A percentile compares a stretch with the other conserved stretches of the same genome.
phyloP scores from a whole-genome alignment of 2,329 filamentous ascomycete species.

The Diaporthe nobilis region DNA sequence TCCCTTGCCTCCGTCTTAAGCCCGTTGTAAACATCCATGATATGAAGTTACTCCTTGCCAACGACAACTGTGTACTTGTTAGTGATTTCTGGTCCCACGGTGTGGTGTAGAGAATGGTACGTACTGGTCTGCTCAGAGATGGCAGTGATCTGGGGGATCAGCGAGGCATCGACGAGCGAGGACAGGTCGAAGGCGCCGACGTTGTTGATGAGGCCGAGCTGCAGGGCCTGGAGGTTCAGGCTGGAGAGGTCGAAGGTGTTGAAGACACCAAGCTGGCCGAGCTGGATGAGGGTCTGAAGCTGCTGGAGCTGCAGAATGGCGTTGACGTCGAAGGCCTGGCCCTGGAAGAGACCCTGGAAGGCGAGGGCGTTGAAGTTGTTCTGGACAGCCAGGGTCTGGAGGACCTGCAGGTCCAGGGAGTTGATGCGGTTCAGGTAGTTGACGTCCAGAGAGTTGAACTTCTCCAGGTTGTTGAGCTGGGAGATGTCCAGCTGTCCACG shows the following conservation, averaged over 20 bases:
- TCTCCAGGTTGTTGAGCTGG: conserved; percentile 56
- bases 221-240: conserved; percentile 47
- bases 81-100: neutral
- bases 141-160: conserved; percentile 46
- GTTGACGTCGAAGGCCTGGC: conserved; percentile 58
- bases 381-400: conserved; percentile 57
- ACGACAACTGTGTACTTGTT: conserved; percentile 16
- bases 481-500: conserved; percentile 56
- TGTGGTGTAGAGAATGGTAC: neutral
- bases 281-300: conserved; percentile 55
- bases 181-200: conserved; percentile 47
- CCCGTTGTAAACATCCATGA: neutral
- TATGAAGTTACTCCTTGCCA: conserved; percentile 26
- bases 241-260: conserved; percentile 48
- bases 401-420: conserved; percentile 59
- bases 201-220: conserved; percentile 49
- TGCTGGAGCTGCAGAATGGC: conserved; percentile 57
- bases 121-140: conserved; percentile 39
- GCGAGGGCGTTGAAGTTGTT: conserved; percentile 61
- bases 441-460: conserved; percentile 57
- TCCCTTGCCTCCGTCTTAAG: neutral
- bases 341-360: conserved; percentile 59
- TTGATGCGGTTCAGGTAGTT: conserved; percentile 64
- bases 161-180: conserved; percentile 44
- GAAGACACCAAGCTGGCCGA: conserved; percentile 50